These are phyloP conservation scores for Starmera quercuum DNA, from an alignment of 805 yeast species.

Conservation along the genomic window DNA sequence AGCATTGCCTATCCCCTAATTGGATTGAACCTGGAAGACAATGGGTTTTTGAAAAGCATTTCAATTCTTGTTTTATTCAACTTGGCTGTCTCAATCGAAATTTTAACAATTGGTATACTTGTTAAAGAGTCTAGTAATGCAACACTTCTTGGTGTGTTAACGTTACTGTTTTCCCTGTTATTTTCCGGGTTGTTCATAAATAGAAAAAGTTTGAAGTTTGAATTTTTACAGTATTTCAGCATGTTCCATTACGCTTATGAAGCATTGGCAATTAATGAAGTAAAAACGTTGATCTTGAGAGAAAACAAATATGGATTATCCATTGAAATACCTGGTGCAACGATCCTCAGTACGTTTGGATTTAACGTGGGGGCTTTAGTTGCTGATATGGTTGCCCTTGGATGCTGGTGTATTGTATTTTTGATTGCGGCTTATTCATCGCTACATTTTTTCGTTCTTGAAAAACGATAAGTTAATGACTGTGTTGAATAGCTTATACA, in stretches of 20 bases:
- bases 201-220: conserved; percentile 56
- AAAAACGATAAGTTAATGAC: conserved; percentile 33
- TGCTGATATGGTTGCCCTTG: conserved; percentile 56
- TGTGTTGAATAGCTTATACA: no score
- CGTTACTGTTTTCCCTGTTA: conserved; percentile 73
- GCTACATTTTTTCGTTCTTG: conserved; percentile 66
- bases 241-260: conserved; percentile 96
- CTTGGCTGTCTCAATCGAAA: conserved; percentile 76
- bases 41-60: conserved; percentile 65
- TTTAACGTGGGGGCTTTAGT: conserved; percentile 74
- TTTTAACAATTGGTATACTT: conserved; percentile 80
- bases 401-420: conserved; percentile 50
- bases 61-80: conserved; percentile 74
- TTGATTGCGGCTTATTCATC: conserved; percentile 66
- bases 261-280: conserved; percentile 87
- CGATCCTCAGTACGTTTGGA: conserved; percentile 91
- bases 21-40: conserved; percentile 73
- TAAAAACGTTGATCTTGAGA: conserved; percentile 70
- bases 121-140: conserved; percentile 90
- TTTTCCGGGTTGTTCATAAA: conserved; percentile 94
- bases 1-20: conserved; percentile 84
- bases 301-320: conserved; percentile 90
- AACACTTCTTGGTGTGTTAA: conserved; percentile 77
- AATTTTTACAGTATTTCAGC: conserved; percentile 76
- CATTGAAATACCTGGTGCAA: conserved; percentile 97